Evolutionary conservation across 805 yeast species (phyloP), one percentile per base, ranked within the genome.

Genomic region (Candida andamanensis): DNA sequence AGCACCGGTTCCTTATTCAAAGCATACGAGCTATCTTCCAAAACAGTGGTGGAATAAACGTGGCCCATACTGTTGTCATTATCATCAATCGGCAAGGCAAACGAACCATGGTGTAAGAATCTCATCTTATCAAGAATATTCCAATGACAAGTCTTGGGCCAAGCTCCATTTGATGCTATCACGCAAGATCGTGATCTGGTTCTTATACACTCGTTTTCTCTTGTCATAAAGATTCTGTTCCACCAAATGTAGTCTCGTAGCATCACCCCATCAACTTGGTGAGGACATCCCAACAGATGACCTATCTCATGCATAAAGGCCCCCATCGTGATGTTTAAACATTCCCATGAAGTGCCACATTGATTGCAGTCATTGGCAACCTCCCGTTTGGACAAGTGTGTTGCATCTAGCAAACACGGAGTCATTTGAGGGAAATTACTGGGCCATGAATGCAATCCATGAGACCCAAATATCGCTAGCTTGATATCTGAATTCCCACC

Each of bases 301-400:
- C 98, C 97, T 31, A 90, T 80, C 52, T 90, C 97, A 56, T 90
- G 97, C 81, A 89, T 69, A 46, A 87, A 89, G 0, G 97, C 97
- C 27, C 98, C 97, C 46, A 85, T 52, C 1, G 96, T 85, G 22
- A 90, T 72, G 38, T 83, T 81, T 27, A 83, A 58, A 47, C 94
- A 83, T 56, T 90, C 97, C 95, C 96, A 92, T 35, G 80, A 72
- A 1, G 94, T 72, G 0, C 92, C 83, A 54, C 95, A 82, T 50
- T 89, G 82, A 46, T 76, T 74, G 43, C 80, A 67, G 55, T 92
- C 98, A 55, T 92, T 87, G 8, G 95, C 96, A n/a, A 90, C 95
- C 37, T 83, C 84, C 2, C 52, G 52, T 1, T 66, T 72, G 33
- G 77, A 72, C 6, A 83, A 64, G 11, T 51, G 68, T 0, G 92